Percentiles rank a stretch among this genome's conserved stretches.
Conservation (phyloP, 805 yeast species). For the Wickerhamomyces mucosus region DNA sequence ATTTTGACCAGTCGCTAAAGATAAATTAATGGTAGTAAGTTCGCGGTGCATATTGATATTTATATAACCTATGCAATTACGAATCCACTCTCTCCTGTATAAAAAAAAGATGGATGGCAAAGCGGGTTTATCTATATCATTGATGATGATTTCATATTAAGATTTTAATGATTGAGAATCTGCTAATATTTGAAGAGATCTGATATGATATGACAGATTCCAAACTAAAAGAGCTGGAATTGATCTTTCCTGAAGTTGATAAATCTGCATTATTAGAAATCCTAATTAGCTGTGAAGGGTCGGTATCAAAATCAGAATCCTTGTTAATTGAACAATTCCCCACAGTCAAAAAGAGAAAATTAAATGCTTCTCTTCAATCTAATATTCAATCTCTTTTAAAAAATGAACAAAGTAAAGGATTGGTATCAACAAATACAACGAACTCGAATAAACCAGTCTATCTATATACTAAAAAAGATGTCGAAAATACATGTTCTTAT, state of each 20-base stretch:
- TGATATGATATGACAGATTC: conserved; percentile 28
- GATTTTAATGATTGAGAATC: too few species aligned
- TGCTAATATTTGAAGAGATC: too few species aligned
- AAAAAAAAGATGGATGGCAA: too few species aligned
- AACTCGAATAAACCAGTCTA: conserved; percentile 23
- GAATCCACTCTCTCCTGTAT: too few species aligned
- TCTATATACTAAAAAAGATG: conserved; percentile 42
- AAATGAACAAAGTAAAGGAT: conserved; percentile 1
- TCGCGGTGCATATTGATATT: too few species aligned
- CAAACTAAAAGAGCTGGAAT: conserved; percentile 28
- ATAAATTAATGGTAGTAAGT: too few species aligned
- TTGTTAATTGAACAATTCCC: conserved; percentile 30
- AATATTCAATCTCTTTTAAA: conserved; percentile 11
- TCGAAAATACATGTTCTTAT: conserved; percentile 40
- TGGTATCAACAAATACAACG: conserved; percentile 10
- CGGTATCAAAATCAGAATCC: conserved; percentile 30
- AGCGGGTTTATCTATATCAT: too few species aligned
- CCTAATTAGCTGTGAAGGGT: conserved; percentile 44
- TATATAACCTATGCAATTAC: too few species aligned
- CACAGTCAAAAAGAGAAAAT: conserved; percentile 6
- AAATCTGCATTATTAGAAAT: conserved; percentile 37
- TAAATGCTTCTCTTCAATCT: conserved; percentile 8
- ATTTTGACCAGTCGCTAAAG: too few species aligned
- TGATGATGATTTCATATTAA: too few species aligned
- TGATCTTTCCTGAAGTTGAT: conserved; percentile 34